Evolutionary conservation across 2,329 filamentous ascomycete genomes (phyloP).

Genomic region (Dissoconium aciculare): DNA sequence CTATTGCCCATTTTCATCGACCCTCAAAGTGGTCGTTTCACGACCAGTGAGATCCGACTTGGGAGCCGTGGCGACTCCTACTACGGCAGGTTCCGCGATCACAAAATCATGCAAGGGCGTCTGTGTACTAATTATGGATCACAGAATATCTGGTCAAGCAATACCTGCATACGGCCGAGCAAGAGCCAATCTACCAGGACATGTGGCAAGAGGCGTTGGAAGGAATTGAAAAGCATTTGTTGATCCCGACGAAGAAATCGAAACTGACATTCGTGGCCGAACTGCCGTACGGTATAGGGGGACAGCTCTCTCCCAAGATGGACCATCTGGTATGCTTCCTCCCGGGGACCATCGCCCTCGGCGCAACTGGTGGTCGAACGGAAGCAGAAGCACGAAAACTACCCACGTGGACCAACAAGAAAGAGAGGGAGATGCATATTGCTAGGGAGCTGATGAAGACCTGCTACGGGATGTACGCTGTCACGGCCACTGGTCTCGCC

Average conservation of each 20-base stretch:
- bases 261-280: conserved; percentile 76
- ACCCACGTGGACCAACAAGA: conserved; percentile 52
- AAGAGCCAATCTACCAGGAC: conserved; percentile 69
- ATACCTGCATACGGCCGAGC: conserved; percentile 74
- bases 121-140: not conserved
- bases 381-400: conserved; percentile 59
- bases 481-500: conserved; percentile 71
- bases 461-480: conserved; percentile 92
- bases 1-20: conserved; percentile 85
- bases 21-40: conserved; percentile 59
- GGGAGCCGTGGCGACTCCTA: conserved; percentile 90
- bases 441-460: conserved; percentile 84
- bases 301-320: conserved; percentile 67
- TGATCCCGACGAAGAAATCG: conserved; percentile 66
- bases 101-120: not conserved
- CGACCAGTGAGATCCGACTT: conserved; percentile 70
- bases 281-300: conserved; percentile 54
- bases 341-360: conserved; percentile 82
- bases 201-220: conserved; percentile 77
- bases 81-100: conserved; percentile 51
- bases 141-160: conserved; percentile 87
- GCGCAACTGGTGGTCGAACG: conserved; percentile 60
- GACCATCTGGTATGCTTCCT: conserved; percentile 94
- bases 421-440: conserved; percentile 74
- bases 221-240: conserved; percentile 77